Evolutionary conservation across 495 filamentous ascomycete genomes (phyloP), one percentile per base, ranked within the genome.

Genomic region (Usnea hakonensis): DNA sequence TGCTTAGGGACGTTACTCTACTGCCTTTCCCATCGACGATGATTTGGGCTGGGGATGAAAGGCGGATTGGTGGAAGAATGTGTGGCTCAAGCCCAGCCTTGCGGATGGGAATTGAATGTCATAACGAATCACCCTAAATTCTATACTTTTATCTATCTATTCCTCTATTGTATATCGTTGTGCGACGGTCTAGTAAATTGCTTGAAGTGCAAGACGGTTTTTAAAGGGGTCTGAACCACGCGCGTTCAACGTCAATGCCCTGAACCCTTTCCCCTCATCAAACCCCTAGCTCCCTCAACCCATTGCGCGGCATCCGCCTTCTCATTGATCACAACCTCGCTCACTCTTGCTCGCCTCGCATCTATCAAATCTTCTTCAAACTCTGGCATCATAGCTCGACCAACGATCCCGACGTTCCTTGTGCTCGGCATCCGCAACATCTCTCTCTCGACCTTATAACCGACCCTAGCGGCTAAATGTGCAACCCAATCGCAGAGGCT

Each of bases 391-490:
- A 65, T 62, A 16, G 71, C 64, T 13, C 83, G 79, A 19, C 93
- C 92, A 63, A 97, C 64, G 32, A 98, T 75, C 0, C 82, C 90
- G 26, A 85, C 79, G 73, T 97, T 97, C 63, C 95, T 78, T 44
- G 93, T 96, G 71, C 90, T 94, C 13, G 93, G 92, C 58, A 97
- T 95, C 43, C 90, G 77, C 55, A 98, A 69, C 75, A 89, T 81
- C 58, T 93, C 90, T 61, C 79, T 87, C 70, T 97, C 90, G 8
- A 89, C 79, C 5, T 79, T 78, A 78, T 85, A 96, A 0, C 90
- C 91, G 58, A 89, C 77, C 32, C 89, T 84, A 19, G 68, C 70
- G 1, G 89, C 84, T 35, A 98, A 78, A 38, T 74, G 55, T n/a
- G 36, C 36, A 16, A 64, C 69, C 64, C 48, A 68, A 63, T 68